phyloP scores from a whole-genome alignment of 225 moss, liverwort and hornwort genomes.

The Marchantia polymorpha region DNA sequence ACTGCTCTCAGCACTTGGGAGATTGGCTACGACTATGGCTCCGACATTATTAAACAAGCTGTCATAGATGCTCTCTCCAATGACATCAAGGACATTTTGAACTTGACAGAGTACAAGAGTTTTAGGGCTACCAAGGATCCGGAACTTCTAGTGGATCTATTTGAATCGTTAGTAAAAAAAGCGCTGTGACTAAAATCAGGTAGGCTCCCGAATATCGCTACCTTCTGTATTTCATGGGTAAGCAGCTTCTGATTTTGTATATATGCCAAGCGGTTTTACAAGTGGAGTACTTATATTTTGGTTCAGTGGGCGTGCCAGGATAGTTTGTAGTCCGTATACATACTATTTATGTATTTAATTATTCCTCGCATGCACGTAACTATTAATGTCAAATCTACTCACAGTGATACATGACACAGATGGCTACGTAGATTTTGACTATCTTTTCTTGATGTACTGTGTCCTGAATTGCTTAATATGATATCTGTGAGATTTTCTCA shows the following conservation, averaged over 20 bases:
- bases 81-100: conserved; percentile 67
- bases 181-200: background rate
- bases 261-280: background rate
- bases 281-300: background rate
- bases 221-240: background rate
- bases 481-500: no score
- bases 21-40: conserved; percentile 69
- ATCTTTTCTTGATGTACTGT: no score
- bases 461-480: no score
- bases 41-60: conserved; percentile 72
- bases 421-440: no score
- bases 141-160: conserved; percentile 70
- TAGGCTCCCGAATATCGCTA: background rate
- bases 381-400: no score
- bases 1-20: conserved; percentile 79
- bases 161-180: conserved; percentile 51
- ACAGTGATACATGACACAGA: no score
- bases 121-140: conserved; percentile 72
- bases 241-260: background rate
- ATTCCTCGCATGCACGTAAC: no score
- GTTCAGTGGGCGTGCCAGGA: background rate
- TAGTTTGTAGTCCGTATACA: no score
- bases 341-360: no score
- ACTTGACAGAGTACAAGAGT: conserved; percentile 67
- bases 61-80: conserved; percentile 62